Conservation (phyloP, 345 rosid genomes). For the Populus pruinosa region DNA sequence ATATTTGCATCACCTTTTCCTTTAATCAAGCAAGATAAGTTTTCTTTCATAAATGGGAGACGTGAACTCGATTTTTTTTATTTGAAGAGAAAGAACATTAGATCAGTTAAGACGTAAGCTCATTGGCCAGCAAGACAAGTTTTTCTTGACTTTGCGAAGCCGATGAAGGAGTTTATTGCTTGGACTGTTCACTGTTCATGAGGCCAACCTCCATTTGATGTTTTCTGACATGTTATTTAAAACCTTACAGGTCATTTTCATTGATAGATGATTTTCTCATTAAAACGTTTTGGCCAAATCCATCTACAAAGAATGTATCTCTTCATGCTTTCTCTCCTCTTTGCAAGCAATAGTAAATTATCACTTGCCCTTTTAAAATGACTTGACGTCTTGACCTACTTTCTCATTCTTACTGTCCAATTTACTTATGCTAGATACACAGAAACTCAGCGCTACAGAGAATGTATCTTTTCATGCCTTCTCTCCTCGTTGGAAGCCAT, state of each 20-base stretch:
- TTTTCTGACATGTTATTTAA: conserved; percentile 5
- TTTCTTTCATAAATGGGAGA: too few relatives aligned
- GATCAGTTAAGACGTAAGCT: too few relatives aligned
- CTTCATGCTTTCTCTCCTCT: not conserved
- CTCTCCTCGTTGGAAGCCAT: too few relatives aligned
- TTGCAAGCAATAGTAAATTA: too few relatives aligned
- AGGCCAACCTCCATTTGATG: not conserved
- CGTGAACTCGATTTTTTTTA: too few relatives aligned
- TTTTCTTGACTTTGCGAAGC: not conserved
- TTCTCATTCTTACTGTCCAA: not conserved
- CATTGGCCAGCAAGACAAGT: not conserved
- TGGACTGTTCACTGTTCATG: not conserved
- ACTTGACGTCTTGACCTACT: not conserved
- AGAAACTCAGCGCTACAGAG: not conserved
- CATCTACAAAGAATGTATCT: not conserved
- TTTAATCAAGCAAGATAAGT: not conserved
- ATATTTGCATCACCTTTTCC: not conserved
- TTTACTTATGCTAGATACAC: not conserved
- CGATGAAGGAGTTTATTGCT: not conserved
- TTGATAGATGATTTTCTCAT: not conserved
- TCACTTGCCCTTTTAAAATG: too few relatives aligned
- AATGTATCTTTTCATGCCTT: not conserved
- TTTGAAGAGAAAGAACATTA: too few relatives aligned
- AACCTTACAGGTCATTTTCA: not conserved
- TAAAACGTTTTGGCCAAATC: not conserved